These are phyloP conservation scores for Aspergillus quadricinctus DNA, from an alignment of 2,329 filamentous ascomycete genomes.

Conservation along the genomic window DNA sequence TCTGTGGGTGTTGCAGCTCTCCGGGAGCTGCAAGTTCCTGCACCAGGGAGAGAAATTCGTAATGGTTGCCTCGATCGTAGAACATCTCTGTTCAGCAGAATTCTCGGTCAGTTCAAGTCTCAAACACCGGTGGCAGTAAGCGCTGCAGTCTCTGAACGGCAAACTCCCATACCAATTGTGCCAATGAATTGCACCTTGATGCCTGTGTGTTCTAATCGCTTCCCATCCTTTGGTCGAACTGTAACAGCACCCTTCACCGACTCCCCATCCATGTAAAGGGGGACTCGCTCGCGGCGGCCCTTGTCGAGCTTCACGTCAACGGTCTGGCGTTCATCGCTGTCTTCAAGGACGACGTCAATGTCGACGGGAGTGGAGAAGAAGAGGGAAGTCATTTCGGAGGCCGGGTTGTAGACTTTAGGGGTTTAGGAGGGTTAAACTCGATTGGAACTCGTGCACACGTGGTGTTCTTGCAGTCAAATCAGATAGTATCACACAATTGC, in stretches of 20 bases:
- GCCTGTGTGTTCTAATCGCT: constrained; percentile 93
- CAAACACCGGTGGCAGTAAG: constrained; percentile 8
- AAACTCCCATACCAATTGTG: constrained; percentile 69
- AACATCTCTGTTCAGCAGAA: constrained; percentile 79
- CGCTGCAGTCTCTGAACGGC: background rate
- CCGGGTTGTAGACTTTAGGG: constrained; percentile 1
- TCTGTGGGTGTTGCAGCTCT: constrained; percentile 97
- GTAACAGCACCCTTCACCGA: constrained; percentile 96
- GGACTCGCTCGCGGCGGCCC: constrained; percentile 93
- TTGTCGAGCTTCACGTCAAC: constrained; percentile 99
- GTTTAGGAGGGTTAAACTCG: constrained; percentile 9
- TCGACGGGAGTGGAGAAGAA: constrained; percentile 98
- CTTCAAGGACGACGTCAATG: constrained; percentile 96
- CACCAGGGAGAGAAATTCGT: constrained; percentile 95
- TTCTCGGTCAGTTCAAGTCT: background rate
- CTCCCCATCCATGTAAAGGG: constrained; percentile 96
- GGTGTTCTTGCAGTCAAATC: background rate
- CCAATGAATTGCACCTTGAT: constrained; percentile 99
- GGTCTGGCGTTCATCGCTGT: constrained; percentile 88
- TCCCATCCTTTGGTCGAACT: constrained; percentile 93
- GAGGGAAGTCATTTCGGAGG: constrained; percentile 79
- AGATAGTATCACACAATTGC: background rate
- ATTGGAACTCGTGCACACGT: constrained; percentile 9
- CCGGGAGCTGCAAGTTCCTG: constrained; percentile 95
- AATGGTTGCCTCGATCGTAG: constrained; percentile 98